These are phyloP conservation scores for Coemansia biformis DNA, from an alignment of 192 early-diverging fungal species.

Conservation along the genomic window DNA sequence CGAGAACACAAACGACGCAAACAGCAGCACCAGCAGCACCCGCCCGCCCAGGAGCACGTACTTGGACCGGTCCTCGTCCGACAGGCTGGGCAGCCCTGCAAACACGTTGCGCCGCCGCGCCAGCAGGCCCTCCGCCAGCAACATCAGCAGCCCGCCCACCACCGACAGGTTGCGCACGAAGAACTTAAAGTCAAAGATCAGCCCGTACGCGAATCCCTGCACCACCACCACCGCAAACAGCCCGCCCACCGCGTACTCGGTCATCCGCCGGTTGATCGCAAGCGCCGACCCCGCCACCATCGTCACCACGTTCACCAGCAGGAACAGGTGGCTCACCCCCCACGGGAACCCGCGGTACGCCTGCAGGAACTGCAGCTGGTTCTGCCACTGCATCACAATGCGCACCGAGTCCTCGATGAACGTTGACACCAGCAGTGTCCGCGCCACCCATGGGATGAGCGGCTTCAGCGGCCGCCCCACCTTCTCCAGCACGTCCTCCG, in stretches of 20 bases:
- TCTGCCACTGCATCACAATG: slow-evolving; percentile 82
- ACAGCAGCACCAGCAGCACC: slow-evolving; percentile 86
- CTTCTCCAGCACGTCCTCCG: slow-evolving; percentile 74
- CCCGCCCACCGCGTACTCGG: slow-evolving; percentile 77
- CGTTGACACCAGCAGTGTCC: slow-evolving; percentile 92
- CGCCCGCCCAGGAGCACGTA: slow-evolving; percentile 92
- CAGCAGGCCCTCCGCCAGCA: slow-evolving; percentile 75
- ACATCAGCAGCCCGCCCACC: slow-evolving; percentile 88
- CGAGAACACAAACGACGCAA: slow-evolving; percentile 81
- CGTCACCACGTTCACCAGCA: slow-evolving; percentile 73
- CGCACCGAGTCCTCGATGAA: slow-evolving; percentile 92
- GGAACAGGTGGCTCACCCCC: slow-evolving; percentile 80
- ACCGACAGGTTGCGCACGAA: slow-evolving; percentile 93
- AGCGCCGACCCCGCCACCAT: slow-evolving; percentile 83
- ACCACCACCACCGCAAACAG: slow-evolving; percentile 76
- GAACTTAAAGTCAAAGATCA: slow-evolving; percentile 84
- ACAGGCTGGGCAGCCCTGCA: slow-evolving; percentile 80
- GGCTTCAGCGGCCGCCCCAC: slow-evolving; percentile 82
- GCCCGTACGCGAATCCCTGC: slow-evolving; percentile 91
- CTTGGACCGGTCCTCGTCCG: slow-evolving; percentile 77
- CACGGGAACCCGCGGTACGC: slow-evolving; percentile 74
- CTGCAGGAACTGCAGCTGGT: slow-evolving; percentile 83
- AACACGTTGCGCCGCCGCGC: slow-evolving; percentile 70
- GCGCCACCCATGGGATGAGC: slow-evolving; percentile 80
- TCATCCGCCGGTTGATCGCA: slow-evolving; percentile 76